Percentiles rank a stretch among this genome's conserved stretches.
phyloP scores from a whole-genome alignment of 371 early-diverging fungal genomes.

The Mucor lusitanicus region DNA sequence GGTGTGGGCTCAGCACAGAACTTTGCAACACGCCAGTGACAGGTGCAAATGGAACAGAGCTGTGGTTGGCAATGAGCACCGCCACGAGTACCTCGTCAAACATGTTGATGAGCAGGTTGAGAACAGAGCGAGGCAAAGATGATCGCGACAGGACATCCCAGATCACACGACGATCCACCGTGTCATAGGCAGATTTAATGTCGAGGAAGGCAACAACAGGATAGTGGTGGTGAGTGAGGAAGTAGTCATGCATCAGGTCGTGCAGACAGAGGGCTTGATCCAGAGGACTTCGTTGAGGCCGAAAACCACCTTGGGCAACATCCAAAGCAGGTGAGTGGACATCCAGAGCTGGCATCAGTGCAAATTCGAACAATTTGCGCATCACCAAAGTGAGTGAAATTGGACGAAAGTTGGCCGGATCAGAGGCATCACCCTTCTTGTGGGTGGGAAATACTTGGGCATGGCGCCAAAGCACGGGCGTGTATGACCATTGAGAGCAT shows the following conservation, averaged over 20 bases:
- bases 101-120: not conserved
- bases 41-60: slow-evolving; percentile 10
- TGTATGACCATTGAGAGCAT: too few relatives aligned
- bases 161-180: slow-evolving; percentile 21
- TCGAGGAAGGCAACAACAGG: slow-evolving; percentile 28
- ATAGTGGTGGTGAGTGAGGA: not conserved
- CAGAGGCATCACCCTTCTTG: too few relatives aligned
- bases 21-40: slow-evolving; percentile 32
- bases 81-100: slow-evolving; percentile 15
- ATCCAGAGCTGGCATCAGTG: too few relatives aligned
- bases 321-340: slow-evolving; percentile 14
- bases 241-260: slow-evolving; percentile 9
- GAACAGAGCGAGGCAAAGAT: not conserved
- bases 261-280: slow-evolving; percentile 38
- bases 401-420: too few relatives aligned
- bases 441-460: too few relatives aligned
- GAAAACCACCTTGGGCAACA: slow-evolving; percentile 39
- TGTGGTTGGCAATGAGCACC: not conserved
- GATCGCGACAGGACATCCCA: slow-evolving; percentile 8
- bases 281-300: slow-evolving; percentile 25
- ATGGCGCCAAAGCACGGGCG: too few relatives aligned
- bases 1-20: slow-evolving; percentile 26
- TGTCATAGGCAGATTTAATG: slow-evolving; percentile 38
- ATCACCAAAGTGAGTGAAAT: too few relatives aligned
- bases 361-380: too few relatives aligned